A percentile compares a stretch with the other conserved stretches of the same genome.
These are phyloP conservation scores for Microdochium paspali DNA, from an alignment of 2,329 filamentous ascomycete species.

Conservation along the genomic window DNA sequence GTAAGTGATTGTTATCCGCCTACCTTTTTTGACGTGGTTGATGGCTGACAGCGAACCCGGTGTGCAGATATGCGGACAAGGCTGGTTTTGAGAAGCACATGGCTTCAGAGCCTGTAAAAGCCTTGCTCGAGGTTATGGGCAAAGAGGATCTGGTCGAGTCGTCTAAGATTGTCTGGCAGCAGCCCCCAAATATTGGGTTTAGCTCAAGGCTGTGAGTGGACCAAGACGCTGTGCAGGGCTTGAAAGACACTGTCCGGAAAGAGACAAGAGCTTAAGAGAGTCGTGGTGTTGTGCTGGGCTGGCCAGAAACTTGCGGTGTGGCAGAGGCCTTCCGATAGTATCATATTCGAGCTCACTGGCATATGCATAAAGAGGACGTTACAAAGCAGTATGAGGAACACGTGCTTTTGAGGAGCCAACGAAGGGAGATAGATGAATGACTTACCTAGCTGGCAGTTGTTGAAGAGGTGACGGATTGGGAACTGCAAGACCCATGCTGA, in stretches of 20 bases:
- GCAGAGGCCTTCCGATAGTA: too few relatives aligned
- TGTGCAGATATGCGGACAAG: slow-evolving; percentile 12
- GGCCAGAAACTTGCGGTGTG: neutral
- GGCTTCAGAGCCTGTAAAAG: slow-evolving; percentile 7
- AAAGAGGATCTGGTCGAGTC: slow-evolving; percentile 1
- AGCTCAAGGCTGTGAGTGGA: neutral
- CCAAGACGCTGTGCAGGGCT: too few relatives aligned
- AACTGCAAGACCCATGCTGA: neutral
- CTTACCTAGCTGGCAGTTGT: too few relatives aligned
- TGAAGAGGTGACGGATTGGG: neutral
- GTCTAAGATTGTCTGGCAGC: neutral
- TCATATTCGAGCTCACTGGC: too few relatives aligned
- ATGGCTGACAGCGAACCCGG: neutral
- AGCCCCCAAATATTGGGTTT: neutral
- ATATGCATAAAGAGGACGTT: neutral
- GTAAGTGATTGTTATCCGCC: slow-evolving; percentile 6
- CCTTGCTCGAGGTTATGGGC: slow-evolving; percentile 1
- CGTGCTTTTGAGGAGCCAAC: too few relatives aligned
- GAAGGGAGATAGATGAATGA: too few relatives aligned
- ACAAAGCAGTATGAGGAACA: too few relatives aligned
- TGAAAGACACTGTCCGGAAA: too few relatives aligned
- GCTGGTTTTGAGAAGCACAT: slow-evolving; percentile 12
- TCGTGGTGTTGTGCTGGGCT: neutral
- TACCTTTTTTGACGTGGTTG: neutral
- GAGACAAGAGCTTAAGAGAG: neutral